These are phyloP conservation scores for Pseudogymnoascus sp. DNA, from an alignment of 2,329 filamentous ascomycete genomes.

Conservation along the genomic window DNA sequence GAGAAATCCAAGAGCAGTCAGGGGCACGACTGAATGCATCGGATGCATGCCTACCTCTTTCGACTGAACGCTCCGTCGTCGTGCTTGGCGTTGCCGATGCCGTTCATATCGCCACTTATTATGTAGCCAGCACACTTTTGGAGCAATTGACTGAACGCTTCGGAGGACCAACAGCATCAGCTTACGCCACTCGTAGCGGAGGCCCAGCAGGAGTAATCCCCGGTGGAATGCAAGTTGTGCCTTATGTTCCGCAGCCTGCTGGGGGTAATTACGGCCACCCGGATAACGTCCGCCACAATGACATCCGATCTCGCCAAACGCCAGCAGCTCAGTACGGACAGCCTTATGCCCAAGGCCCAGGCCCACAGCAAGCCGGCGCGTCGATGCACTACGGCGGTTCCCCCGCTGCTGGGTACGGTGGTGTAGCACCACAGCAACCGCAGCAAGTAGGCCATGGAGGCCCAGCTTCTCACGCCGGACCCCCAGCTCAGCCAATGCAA, in stretches of 20 bases:
- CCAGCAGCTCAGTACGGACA: conserved; percentile 67
- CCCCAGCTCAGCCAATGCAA: conserved; percentile 67
- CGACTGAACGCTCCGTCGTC: conserved; percentile 93
- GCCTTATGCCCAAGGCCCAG: conserved; percentile 45
- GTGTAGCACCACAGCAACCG: conserved; percentile 71
- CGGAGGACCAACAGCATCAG: conserved; percentile 90
- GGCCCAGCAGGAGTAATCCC: conserved; percentile 89
- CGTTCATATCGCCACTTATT: conserved; percentile 98
- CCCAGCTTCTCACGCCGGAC: conserved; percentile 59
- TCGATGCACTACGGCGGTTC: conserved; percentile 66
- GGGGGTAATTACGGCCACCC: conserved; percentile 88
- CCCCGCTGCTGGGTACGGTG: conserved; percentile 63
- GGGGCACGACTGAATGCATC: conserved; percentile 95
- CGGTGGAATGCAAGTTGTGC: conserved; percentile 98
- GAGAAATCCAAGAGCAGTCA: conserved; percentile 96
- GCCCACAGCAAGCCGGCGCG: conserved; percentile 49
- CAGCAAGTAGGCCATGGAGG: conserved; percentile 57
- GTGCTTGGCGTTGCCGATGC: conserved; percentile 97
- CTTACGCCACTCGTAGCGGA: conserved; percentile 90
- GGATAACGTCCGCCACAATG: conserved; percentile 74
- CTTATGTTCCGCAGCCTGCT: conserved; percentile 87
- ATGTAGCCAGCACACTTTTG: conserved; percentile 93
- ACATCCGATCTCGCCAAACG: conserved; percentile 65
- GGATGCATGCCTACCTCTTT: conserved; percentile 86
- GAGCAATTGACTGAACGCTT: conserved; percentile 97